Evolutionary conservation across 2,329 filamentous ascomycete species (phyloP), one percentile per base, ranked within the genome.

Genomic region (Epichloe gansuensis): DNA sequence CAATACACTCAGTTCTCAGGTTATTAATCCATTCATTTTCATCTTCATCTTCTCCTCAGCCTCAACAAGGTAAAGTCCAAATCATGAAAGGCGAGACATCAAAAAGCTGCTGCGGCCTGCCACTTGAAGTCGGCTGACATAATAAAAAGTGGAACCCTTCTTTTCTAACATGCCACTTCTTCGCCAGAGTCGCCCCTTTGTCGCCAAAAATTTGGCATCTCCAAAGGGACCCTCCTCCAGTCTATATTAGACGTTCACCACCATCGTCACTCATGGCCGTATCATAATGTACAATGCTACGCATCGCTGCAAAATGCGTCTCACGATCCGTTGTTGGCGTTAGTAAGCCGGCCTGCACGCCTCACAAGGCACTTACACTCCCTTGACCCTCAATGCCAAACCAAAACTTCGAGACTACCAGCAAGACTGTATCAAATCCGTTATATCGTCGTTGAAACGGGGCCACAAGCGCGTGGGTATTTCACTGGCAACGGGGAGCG

Each of bases 371-470:
- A 31, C 63, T 59, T 52, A 60, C 62, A 28, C 58, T 63, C 52
- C 59, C 8, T 21, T 57, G 28, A 41, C 54, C 52, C 54, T 54
- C 37, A 48, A 43, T 34, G 59, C 56, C 34, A 68, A 68, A 51
- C 57, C 91, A 51, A 76, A 76, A 52, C 80, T 95, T 43, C 85
- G 90, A 59, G 75, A 86, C 60, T 96, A 95, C 63, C 91, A 96
- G 65, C 84, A 93, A 72, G 89, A 95, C 75, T 94, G 88, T 63
- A 94, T 96, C 55, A 81, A 87, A 62, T 83, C 89, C 0, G 86
- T 95, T 3, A 70, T 95, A 1, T 69, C 75, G 2, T 81, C 89
- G 52, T 66, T 95, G 1, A 66, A 78, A 3, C 69, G 79, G 37
- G 90, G 90, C 0, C 81, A 91, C 58, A 90, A 87, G 62, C 79